Evolutionary conservation across 495 filamentous ascomycete genomes (phyloP), one percentile per base, ranked within the genome.

Genomic region (Umbilicaria muhlenbergii): DNA sequence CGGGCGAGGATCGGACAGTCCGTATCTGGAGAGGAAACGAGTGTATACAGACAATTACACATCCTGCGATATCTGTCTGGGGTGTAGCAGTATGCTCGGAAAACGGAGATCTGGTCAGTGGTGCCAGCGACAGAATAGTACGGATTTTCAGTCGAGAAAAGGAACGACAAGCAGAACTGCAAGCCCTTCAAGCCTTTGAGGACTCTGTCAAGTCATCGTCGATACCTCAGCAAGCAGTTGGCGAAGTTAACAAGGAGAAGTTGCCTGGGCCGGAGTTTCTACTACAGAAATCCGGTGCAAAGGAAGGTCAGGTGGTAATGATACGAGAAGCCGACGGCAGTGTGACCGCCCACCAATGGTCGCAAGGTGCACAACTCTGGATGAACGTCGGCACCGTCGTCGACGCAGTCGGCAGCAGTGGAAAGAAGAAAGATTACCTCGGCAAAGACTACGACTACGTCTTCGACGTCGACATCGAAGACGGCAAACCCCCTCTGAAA

Each of bases 51-150:
- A 94, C 86, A 11, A 96, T 99, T 46, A 94, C 88, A 4, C 92
- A 94, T 57, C 92, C 92, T 32, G 92, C 92, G 11, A 94, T 95
- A 33, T 94, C 88, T 0, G 87, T 99, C 1, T 99, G 92, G 92
- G 66, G 74, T 34, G 84, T 99, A 35, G 83, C 87, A 4, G 83
- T 72, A 17, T 91, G 83, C 53, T 38, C 66, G 5, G 78, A 80
- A 39, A 93, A 73, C 44, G 89, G 91, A 35, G 92, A 99, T 56
- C 89, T 99, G 53, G 85, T 83, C 12, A 85, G 77, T 6, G 92
- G 92, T 41, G 81, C 89, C 16, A 96, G 91, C 60, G 92, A 99
- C 54, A 77, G 81, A 28, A 67, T 91, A 41, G 77, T 85, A 16
- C 78, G 92, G 35, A 67, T 96, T 31, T 99, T 96, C 62, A 89